Conservation (phyloP, 306 rosid genomes). For the Oemleria cerasiformis region DNA sequence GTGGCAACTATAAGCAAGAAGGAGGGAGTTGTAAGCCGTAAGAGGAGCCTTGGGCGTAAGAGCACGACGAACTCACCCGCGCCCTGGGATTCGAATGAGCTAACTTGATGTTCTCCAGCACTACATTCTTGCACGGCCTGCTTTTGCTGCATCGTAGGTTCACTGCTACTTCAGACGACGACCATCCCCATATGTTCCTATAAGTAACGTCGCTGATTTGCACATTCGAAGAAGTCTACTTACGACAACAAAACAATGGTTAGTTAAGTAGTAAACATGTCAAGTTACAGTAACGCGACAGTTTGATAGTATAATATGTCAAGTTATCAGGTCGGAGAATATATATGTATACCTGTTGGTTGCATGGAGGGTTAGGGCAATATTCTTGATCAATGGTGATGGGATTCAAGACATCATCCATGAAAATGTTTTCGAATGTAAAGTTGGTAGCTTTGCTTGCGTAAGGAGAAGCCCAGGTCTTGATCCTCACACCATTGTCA, state of each 20-base stretch:
- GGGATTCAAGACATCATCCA: slow-evolving; percentile 43
- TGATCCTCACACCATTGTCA: slow-evolving; percentile 53
- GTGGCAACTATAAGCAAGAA: slow-evolving; percentile 29
- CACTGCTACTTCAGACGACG: slow-evolving; percentile 31
- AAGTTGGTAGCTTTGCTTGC: slow-evolving; percentile 29
- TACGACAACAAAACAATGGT: not conserved
- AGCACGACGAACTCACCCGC: slow-evolving; percentile 20
- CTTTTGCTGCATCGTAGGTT: slow-evolving; percentile 43
- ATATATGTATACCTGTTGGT: slow-evolving; percentile 21
- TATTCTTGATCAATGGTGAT: slow-evolving; percentile 55
- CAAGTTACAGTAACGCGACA: no score
- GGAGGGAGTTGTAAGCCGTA: slow-evolving; percentile 50
- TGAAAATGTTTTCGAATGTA: slow-evolving; percentile 43
- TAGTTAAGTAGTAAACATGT: not conserved
- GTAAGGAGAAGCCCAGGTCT: slow-evolving; percentile 50
- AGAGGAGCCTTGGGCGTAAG: slow-evolving; percentile 35
- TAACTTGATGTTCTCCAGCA: slow-evolving; percentile 35
- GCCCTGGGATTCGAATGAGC: not conserved
- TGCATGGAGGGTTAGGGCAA: slow-evolving; percentile 40
- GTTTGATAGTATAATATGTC: not conserved
- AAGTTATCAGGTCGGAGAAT: not conserved
- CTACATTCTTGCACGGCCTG: slow-evolving; percentile 47
- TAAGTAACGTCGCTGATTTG: slow-evolving; percentile 50
- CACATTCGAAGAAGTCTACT: slow-evolving; percentile 41
- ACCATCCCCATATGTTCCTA: slow-evolving; percentile 51